Percentiles rank a stretch among this genome's conserved stretches.
These are phyloP conservation scores for Aspergillus jensenii DNA, from an alignment of 2,329 filamentous ascomycete species.

Conservation along the genomic window DNA sequence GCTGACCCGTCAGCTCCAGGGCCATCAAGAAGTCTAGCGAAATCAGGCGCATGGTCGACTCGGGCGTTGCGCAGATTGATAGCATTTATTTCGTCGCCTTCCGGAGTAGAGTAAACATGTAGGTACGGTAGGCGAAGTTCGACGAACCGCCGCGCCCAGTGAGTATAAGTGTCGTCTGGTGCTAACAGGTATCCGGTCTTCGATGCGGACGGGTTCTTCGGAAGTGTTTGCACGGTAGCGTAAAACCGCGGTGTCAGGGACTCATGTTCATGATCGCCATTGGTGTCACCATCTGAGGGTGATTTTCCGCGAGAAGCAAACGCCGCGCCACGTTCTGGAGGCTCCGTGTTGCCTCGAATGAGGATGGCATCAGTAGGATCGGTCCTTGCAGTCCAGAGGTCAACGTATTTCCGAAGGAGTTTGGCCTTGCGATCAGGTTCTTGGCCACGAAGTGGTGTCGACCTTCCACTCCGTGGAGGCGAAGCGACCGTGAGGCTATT, in stretches of 20 bases:
- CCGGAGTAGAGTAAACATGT: slow-evolving; percentile 79
- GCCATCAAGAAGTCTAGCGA: slow-evolving; percentile 71
- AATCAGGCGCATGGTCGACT: slow-evolving; percentile 89
- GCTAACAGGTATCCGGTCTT: slow-evolving; percentile 88
- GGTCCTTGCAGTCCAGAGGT: slow-evolving; percentile 43
- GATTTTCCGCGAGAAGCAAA: slow-evolving; percentile 25
- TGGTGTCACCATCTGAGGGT: slow-evolving; percentile 26
- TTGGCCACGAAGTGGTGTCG: slow-evolving; percentile 35
- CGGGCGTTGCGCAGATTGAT: slow-evolving; percentile 85
- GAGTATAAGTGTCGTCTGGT: slow-evolving; percentile 71
- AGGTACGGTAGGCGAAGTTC: slow-evolving; percentile 90
- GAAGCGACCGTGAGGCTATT: slow-evolving; percentile 37
- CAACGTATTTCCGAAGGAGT: slow-evolving; percentile 43
- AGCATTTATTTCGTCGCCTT: slow-evolving; percentile 86
- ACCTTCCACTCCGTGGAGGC: slow-evolving; percentile 34
- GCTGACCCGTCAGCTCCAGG: slow-evolving; percentile 38
- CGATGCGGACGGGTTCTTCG: slow-evolving; percentile 77
- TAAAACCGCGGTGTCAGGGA: slow-evolving; percentile 63
- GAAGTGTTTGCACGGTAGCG: slow-evolving; percentile 72
- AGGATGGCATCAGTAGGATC: slow-evolving; percentile 45
- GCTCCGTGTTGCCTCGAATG: slow-evolving; percentile 45
- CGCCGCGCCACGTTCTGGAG: slow-evolving; percentile 38
- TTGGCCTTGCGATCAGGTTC: slow-evolving; percentile 39
- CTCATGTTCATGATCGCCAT: slow-evolving; percentile 30
- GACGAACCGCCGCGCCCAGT: slow-evolving; percentile 90